Base-by-base conservation (phyloP, 1,139 yeast species). In the Taphrina flavorubra region DNA sequence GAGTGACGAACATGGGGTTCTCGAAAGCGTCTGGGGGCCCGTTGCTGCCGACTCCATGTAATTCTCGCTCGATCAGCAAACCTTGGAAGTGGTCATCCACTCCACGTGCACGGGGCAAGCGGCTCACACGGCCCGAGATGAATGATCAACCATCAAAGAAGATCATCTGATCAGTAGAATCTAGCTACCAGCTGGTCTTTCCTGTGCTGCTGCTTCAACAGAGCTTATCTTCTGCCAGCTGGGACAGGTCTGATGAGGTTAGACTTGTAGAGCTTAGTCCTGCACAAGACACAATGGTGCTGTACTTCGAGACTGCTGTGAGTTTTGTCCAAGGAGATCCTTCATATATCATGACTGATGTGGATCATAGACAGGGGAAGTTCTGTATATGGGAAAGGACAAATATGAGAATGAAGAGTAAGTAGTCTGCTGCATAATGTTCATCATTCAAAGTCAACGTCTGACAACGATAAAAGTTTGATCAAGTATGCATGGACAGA, bases 331-430 rank as follows among this genome's bases (percentile, higher is more conserved):
- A 46, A 10, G n/a, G 42, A 39, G 14, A 44, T 10, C 36, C 36
- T 49, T 7, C 7, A 34, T 25, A 18, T 20, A 8, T 2, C 53
- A 11, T 20, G 31, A 49, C 53, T 49, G 36, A 49, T n/a, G 34
- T 49, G 10, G 53, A 11, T 18, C 6, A 18, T 20, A 58, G 62
- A 25, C 53, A 6, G 62, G 53, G 6, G 62, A 63, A 39, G 55
- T 63, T 55, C 31, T 88, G 3, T 88, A 86, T 73, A 87, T 88
- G 88, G 96, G 96, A 2, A 86, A 84, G 74, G 90, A 90, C 76
- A 89, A 89, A 51, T 63, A 18, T 44, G 67, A 63, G 61, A 77
- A 80, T 82, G 71, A 96, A 90, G 77, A 90, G 80, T 78, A 72
- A 60, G 80, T 73, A 8, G 47, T 44, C 18, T 2, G n/a, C 2